Conservation (phyloP, 345 rosid species). For the Brassica cretica region DNA sequence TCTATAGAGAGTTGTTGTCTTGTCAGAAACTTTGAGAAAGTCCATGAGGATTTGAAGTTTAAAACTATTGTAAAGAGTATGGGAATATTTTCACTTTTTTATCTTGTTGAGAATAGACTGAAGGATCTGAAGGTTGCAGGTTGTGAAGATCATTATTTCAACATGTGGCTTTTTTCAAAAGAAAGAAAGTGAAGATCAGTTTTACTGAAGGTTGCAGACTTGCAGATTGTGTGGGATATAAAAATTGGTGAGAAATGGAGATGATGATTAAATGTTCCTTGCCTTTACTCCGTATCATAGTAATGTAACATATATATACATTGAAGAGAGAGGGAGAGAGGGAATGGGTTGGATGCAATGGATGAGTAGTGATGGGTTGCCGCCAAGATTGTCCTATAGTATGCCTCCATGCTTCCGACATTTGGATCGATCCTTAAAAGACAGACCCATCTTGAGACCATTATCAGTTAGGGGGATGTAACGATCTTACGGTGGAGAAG, state of each 20-base stretch:
- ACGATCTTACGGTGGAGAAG: conserved; percentile 28
- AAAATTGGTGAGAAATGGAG: conserved; percentile 26
- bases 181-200: conserved; percentile 27
- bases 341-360: conserved; percentile 31
- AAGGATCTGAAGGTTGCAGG: neutral
- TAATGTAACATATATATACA: conserved; percentile 19
- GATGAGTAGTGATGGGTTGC: conserved; percentile 52
- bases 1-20: conserved; percentile 40
- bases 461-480: conserved; percentile 20
- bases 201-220: conserved; percentile 17
- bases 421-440: conserved; percentile 56
- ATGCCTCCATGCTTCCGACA: conserved; percentile 93
- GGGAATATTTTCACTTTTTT: neutral
- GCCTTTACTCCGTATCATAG: conserved; percentile 11
- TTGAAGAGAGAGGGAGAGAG: neutral
- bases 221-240: conserved; percentile 16
- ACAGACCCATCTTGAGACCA: conserved; percentile 45
- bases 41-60: conserved; percentile 35
- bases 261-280: conserved; percentile 27
- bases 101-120: conserved; percentile 8
- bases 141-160: neutral
- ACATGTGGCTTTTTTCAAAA: conserved; percentile 22
- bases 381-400: conserved; percentile 59
- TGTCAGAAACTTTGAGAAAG: conserved; percentile 47
- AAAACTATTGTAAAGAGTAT: conserved; percentile 7